These are phyloP conservation scores for Phlyctochytrium arcticum DNA, from an alignment of 192 early-diverging fungal species.

Conservation along the genomic window DNA sequence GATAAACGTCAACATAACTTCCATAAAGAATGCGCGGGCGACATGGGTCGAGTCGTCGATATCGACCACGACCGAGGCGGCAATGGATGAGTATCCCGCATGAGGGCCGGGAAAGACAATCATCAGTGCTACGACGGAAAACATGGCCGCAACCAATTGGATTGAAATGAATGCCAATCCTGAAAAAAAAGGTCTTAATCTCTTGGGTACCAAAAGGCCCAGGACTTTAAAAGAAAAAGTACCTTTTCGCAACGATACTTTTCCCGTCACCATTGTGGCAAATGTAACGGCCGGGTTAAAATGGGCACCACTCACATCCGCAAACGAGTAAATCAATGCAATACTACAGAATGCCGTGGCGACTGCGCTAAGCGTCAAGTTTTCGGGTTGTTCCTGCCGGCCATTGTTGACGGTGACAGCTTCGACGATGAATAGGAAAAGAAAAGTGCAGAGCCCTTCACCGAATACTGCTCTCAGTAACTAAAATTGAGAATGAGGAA, in stretches of 20 bases:
- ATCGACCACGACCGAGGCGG: conserved; percentile 41
- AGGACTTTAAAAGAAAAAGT: no score
- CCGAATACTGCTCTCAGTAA: conserved; percentile 53
- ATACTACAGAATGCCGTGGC: conserved; percentile 48
- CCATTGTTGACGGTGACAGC: conserved; percentile 53
- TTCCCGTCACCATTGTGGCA: conserved; percentile 55
- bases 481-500: conserved; percentile 18
- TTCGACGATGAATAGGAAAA: conserved; percentile 57
- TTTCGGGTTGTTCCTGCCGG: conserved; percentile 42
- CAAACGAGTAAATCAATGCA: conserved; percentile 62
- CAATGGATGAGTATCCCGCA: conserved; percentile 28
- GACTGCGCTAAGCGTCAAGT: conserved; percentile 45
- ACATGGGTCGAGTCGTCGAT: conserved; percentile 31
- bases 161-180: conserved; percentile 54
- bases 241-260: conserved; percentile 53
- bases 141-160: conserved; percentile 49
- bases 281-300: conserved; percentile 66
- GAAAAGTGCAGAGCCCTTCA: conserved; percentile 56
- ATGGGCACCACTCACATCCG: conserved; percentile 62
- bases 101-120: conserved; percentile 50
- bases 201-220: no score
- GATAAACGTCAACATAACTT: conserved; percentile 53
- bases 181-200: conserved; percentile 21
- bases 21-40: conserved; percentile 57
- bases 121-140: conserved; percentile 42